A percentile compares a stretch with the other conserved stretches of the same genome.
Evolutionary conservation across 208 protist species (phyloP).

Genomic region (Trypanosoma conorhini): DNA sequence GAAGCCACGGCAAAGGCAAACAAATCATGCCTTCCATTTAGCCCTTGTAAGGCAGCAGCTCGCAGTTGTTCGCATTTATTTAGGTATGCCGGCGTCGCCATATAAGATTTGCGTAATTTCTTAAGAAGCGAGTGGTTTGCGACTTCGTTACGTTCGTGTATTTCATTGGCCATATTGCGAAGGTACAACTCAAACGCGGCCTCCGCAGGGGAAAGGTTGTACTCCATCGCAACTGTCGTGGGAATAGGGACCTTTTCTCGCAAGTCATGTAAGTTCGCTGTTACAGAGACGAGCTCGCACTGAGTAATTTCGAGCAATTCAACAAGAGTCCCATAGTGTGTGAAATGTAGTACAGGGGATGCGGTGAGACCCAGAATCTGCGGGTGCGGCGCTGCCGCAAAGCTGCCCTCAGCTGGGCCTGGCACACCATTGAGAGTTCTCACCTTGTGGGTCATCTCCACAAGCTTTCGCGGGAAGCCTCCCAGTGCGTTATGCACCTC

Average conservation of each 20-base stretch:
- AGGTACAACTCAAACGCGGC: conserved; percentile 11
- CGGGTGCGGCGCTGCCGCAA: conserved; percentile 12
- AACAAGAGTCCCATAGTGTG: conserved; percentile 7
- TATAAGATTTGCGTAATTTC: neutral
- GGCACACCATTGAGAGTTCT: neutral
- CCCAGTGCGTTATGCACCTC: conserved; percentile 64
- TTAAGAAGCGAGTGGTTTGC: conserved; percentile 2
- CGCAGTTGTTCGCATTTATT: conserved; percentile 22
- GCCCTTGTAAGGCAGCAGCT: neutral
- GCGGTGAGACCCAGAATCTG: conserved; percentile 63
- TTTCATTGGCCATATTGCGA: neutral
- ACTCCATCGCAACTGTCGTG: conserved; percentile 9
- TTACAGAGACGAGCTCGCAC: conserved; percentile 19
- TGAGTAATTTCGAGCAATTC: conserved; percentile 25
- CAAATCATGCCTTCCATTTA: neutral
- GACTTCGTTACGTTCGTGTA: conserved; percentile 4
- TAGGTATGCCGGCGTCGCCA: neutral
- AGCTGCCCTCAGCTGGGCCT: neutral
- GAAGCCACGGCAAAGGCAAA: conserved; percentile 6
- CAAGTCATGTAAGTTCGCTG: conserved; percentile 7
- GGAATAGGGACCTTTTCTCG: conserved; percentile 12
- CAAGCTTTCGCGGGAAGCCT: conserved; percentile 24
- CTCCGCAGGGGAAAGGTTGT: conserved; percentile 7
- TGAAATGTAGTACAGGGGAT: conserved; percentile 32
- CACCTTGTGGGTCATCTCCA: conserved; percentile 21